phyloP scores from a whole-genome alignment of 208 protist species.

The Spongospora subterranea region DNA sequence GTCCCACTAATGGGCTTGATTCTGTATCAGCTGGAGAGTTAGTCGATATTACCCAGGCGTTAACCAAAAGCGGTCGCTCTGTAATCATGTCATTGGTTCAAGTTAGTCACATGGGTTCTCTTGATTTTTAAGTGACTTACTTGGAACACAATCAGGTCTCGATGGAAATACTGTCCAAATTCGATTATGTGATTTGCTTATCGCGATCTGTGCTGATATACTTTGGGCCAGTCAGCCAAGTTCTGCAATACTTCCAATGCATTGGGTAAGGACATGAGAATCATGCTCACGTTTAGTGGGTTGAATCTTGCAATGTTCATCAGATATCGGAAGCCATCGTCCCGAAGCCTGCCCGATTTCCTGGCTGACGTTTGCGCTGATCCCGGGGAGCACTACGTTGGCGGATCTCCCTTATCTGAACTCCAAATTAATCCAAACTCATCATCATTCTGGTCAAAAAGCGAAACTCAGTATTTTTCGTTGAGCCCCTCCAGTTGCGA shows the following conservation, averaged over 20 bases:
- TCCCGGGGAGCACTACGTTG: background rate
- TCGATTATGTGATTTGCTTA: conserved; percentile 34
- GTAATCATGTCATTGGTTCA: conserved; percentile 9
- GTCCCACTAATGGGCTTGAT: conserved; percentile 31
- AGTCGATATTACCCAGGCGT: background rate
- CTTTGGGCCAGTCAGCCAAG: background rate
- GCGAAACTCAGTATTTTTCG: background rate
- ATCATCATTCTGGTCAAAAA: background rate
- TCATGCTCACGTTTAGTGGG: background rate
- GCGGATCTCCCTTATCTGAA: background rate
- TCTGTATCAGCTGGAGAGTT: conserved; percentile 15
- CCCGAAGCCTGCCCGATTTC: conserved; percentile 1
- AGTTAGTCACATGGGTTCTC: background rate
- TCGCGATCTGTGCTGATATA: conserved; percentile 7
- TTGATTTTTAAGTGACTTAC: background rate
- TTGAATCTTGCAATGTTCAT: background rate
- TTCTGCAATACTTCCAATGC: background rate
- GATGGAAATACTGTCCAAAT: background rate
- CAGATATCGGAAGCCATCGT: conserved; percentile 42
- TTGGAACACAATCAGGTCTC: background rate
- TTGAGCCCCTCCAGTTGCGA: background rate
- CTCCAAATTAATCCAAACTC: background rate
- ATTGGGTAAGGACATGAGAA: background rate
- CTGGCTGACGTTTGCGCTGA: conserved; percentile 34
- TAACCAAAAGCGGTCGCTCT: background rate